Base-by-base conservation (phyloP, 768 basidiomycete species). In the Leucogyrophana mollusca region DNA sequence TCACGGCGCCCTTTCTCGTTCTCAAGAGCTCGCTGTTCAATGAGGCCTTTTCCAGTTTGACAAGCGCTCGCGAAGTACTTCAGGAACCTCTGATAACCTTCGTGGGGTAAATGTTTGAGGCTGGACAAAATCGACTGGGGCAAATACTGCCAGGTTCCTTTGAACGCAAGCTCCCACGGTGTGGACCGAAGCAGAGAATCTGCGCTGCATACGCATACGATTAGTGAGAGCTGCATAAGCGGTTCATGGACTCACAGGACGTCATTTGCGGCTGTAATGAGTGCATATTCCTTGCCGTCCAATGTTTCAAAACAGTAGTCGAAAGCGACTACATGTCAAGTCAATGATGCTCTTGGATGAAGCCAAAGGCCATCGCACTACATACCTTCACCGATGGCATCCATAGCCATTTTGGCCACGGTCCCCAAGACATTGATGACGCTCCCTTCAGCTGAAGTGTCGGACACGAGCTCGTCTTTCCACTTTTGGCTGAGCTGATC, bases 61-160 rank as follows among this genome's bases (percentile, higher is more conserved):
- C 50, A 53, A 37, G 65, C 58, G 16, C 56, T 48, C 3, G 43
- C 24, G n/a, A 62, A 40, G 9, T 64, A 63, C 21, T 37, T 34
- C n/a, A 61, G 40, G 46, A 68, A 62, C n/a, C 61, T 60, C 16
- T 44, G 49, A 35, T 58, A 60, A 27, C 59, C 61, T 37, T 50
- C 52, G 3, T 49, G 56, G 7, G 68, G 67, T 10, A 64, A 46
- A 50, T 66, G 61, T 21, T 54, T 49, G 7, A 68, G 44, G 35
- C 46, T 52, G 7, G 52, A 45, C 35, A 67, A 45, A 4, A 65
- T 36, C 6, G 49, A 38, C 34, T 50, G 45, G 1, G 68, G 68
- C 11, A 69, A 32, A 39, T 55, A 62, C 13, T 43, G 43, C 65
- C 61, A 67, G n/a, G 59, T 46, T 13, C 54, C 51, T 22, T 57